These are phyloP conservation scores for Hanseniaspora mollemarum DNA, from an alignment of 805 yeast species.

Conservation along the genomic window DNA sequence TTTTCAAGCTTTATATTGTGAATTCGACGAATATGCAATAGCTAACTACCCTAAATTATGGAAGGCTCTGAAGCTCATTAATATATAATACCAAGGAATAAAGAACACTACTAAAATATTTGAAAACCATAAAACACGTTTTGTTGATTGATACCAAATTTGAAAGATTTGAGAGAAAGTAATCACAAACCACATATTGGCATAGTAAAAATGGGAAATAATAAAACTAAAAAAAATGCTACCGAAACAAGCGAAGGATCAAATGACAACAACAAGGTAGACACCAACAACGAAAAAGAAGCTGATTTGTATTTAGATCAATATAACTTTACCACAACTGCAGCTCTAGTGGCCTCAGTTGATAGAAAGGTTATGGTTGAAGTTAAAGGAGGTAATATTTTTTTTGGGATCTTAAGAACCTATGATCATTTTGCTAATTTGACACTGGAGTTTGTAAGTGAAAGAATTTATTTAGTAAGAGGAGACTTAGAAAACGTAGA, in stretches of 20 bases:
- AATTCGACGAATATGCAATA: background rate
- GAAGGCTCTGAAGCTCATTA: too few relatives aligned
- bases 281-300: slow-evolving; percentile 30
- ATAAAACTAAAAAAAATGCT: background rate
- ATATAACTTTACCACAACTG: slow-evolving; percentile 77
- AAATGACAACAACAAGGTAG: background rate
- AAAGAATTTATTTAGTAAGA: slow-evolving; percentile 59
- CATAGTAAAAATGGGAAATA: background rate
- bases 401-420: slow-evolving; percentile 83
- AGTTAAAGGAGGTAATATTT: slow-evolving; percentile 76
- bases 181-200: background rate
- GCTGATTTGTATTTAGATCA: slow-evolving; percentile 61
- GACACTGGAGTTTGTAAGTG: slow-evolving; percentile 82
- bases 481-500: slow-evolving; percentile 24
- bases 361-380: slow-evolving; percentile 73
- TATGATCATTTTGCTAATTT: slow-evolving; percentile 91
- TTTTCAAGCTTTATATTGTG: background rate
- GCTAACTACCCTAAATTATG: too few relatives aligned
- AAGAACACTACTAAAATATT: too few relatives aligned
- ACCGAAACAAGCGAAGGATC: background rate
- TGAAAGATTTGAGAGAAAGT: too few relatives aligned
- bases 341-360: slow-evolving; percentile 79
- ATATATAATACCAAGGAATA: too few relatives aligned
- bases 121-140: background rate
- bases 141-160: background rate